These are phyloP conservation scores for Coemansia nantahalensis DNA, from an alignment of 192 early-diverging fungal species.

Conservation along the genomic window DNA sequence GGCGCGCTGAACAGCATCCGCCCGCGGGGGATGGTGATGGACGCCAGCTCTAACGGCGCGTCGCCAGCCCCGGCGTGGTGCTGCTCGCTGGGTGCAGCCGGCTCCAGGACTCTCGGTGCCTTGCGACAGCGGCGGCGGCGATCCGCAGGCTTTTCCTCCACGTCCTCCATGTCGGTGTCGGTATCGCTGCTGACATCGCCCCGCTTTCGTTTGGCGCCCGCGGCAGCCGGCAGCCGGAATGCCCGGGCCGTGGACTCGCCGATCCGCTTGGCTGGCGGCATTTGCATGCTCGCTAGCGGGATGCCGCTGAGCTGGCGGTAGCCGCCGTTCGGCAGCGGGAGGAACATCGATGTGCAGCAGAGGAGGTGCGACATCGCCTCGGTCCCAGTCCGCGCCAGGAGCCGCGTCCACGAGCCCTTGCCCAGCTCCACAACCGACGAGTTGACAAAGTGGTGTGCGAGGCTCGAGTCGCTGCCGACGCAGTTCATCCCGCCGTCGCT, in stretches of 20 bases:
- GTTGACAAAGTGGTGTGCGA: conserved; percentile 31
- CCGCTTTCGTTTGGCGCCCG: conserved; percentile 6
- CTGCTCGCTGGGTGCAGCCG: too few relatives aligned
- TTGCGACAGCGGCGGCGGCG: too few relatives aligned
- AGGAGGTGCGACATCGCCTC: conserved; percentile 33
- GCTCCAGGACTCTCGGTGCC: too few relatives aligned
- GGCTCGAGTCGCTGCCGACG: conserved; percentile 15
- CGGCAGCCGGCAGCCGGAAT: not conserved
- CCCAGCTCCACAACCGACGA: conserved; percentile 40
- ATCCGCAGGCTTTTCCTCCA: too few relatives aligned
- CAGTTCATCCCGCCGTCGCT: conserved; percentile 25
- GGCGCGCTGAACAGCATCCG: conserved; percentile 33
- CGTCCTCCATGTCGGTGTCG: not conserved
- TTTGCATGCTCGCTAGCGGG: conserved; percentile 11
- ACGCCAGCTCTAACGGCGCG: conserved; percentile 3
- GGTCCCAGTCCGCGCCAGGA: conserved; percentile 30
- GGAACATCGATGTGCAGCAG: conserved; percentile 27
- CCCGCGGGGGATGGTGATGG: conserved; percentile 11
- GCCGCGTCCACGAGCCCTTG: conserved; percentile 19
- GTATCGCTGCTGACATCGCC: too few relatives aligned
- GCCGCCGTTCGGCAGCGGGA: conserved; percentile 26
- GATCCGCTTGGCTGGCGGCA: conserved; percentile 10
- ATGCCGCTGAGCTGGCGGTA: conserved; percentile 39
- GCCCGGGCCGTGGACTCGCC: conserved; percentile 1
- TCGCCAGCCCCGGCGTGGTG: not conserved